Evolutionary conservation across 768 basidiomycete species (phyloP).

Genomic region (Suillus americanus): DNA sequence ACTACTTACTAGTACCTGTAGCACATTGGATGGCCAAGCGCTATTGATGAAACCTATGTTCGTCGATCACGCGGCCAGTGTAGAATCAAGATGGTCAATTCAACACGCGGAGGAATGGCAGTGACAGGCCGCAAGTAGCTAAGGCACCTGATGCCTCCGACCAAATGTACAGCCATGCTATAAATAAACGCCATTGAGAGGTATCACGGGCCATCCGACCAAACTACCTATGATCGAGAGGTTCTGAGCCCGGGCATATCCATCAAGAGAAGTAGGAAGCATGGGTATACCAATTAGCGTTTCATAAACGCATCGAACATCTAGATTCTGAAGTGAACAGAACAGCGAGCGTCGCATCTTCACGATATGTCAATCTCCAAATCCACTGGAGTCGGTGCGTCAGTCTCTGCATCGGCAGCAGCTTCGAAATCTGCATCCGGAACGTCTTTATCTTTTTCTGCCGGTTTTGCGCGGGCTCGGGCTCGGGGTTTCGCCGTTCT

Average conservation of each 20-base stretch:
- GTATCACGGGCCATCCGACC: not conserved
- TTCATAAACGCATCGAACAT: not conserved
- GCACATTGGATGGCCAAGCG: not conserved
- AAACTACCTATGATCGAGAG: too few species aligned
- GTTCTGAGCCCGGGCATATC: too few species aligned
- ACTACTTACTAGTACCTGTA: too few species aligned
- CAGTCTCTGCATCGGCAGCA: constrained; percentile 30
- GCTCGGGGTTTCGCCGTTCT: constrained; percentile 24
- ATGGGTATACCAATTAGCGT: not conserved
- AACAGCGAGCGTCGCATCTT: constrained; percentile 51
- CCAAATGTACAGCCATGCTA: not conserved
- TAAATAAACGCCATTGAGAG: not conserved
- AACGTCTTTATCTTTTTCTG: constrained; percentile 28
- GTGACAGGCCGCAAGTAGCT: not conserved
- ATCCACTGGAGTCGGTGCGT: constrained; percentile 38
- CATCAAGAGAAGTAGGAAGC: not conserved
- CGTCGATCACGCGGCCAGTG: not conserved
- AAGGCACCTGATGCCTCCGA: not conserved
- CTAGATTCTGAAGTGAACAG: constrained; percentile 20
- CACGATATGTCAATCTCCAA: constrained; percentile 39
- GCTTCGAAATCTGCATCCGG: constrained; percentile 32
- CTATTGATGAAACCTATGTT: not conserved
- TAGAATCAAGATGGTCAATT: not conserved
- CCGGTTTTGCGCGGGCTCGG: constrained; percentile 20
- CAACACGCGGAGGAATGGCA: not conserved